Evolutionary conservation across 2,329 filamentous ascomycete species (phyloP).

Genomic region (Sclerotinia spermophila): DNA sequence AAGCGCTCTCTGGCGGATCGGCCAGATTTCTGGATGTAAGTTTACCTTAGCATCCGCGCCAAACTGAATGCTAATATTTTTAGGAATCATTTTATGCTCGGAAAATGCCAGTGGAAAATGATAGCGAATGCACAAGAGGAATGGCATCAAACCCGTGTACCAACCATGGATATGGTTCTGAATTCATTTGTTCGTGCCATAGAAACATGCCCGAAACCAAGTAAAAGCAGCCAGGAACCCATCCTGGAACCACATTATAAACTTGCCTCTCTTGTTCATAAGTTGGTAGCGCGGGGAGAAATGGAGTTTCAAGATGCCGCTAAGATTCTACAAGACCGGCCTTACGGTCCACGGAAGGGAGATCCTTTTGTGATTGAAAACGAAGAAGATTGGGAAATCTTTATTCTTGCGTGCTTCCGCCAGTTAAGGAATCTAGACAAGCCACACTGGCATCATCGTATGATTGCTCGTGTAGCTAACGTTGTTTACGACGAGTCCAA

Average conservation of each 20-base stretch:
- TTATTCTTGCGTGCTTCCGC: conserved; percentile 47
- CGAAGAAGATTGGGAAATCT: conserved; percentile 54
- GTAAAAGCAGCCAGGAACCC: conserved; percentile 58
- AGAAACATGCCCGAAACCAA: conserved; percentile 56
- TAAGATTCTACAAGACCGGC: conserved; percentile 38
- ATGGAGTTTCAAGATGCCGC: conserved; percentile 33
- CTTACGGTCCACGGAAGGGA: conserved; percentile 33
- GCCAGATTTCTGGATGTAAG: conserved; percentile 60
- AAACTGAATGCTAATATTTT: conserved; percentile 28
- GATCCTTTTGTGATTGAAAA: conserved; percentile 31
- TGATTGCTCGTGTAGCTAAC: conserved; percentile 59
- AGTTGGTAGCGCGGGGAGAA: conserved; percentile 49
- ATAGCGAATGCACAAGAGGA: conserved; percentile 46
- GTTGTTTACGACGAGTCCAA: conserved; percentile 55
- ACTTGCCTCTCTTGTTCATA: conserved; percentile 63
- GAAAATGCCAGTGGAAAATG: conserved; percentile 72
- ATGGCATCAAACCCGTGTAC: conserved; percentile 35
- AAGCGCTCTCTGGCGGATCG: conserved; percentile 55
- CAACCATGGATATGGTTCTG: conserved; percentile 47
- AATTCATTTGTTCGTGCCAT: conserved; percentile 57
- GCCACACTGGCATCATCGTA: conserved; percentile 72
- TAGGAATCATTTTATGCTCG: conserved; percentile 63
- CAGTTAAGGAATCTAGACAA: conserved; percentile 53
- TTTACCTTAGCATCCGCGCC: conserved; percentile 24
- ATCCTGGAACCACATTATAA: conserved; percentile 73